Conservation (phyloP, 2,329 filamentous ascomycete species). For the Onygena corvina region DNA sequence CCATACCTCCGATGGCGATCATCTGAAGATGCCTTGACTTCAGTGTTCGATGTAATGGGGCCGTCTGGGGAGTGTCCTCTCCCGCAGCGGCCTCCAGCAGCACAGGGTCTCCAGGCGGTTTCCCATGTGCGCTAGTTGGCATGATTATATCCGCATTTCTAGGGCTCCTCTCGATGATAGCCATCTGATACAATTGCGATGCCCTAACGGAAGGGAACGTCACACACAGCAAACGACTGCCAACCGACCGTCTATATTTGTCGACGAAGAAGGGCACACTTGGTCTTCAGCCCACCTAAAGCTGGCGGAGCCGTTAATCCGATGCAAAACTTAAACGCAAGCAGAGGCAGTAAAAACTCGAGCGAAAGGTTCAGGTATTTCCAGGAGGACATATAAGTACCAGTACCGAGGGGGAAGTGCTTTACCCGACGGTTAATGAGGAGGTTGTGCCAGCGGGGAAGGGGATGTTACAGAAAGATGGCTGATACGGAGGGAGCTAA, state of each 20-base stretch:
- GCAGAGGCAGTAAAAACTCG: neutral
- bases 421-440: neutral
- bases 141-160: neutral
- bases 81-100: neutral
- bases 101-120: neutral
- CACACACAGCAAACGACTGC: too few relatives aligned
- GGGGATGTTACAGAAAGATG: neutral
- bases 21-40: constrained; percentile 52
- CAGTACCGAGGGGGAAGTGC: neutral
- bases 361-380: neutral
- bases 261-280: neutral
- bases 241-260: neutral
- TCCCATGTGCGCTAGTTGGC: constrained; percentile 1
- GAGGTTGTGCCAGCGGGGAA: neutral
- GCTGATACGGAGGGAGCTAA: neutral
- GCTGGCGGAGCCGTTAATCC: neutral
- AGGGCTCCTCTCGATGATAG: neutral
- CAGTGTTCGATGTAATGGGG: constrained; percentile 36
- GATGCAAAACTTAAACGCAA: neutral
- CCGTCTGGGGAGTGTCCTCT: constrained; percentile 15
- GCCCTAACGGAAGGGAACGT: too few relatives aligned
- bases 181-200: neutral
- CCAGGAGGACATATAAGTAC: neutral
- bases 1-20: constrained; percentile 50
- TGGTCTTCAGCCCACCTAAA: neutral